Percentiles rank a stretch among this genome's conserved stretches.
Evolutionary conservation across 2,329 filamentous ascomycete genomes (phyloP).

Genomic region (Simplicillium aogashimaense): DNA sequence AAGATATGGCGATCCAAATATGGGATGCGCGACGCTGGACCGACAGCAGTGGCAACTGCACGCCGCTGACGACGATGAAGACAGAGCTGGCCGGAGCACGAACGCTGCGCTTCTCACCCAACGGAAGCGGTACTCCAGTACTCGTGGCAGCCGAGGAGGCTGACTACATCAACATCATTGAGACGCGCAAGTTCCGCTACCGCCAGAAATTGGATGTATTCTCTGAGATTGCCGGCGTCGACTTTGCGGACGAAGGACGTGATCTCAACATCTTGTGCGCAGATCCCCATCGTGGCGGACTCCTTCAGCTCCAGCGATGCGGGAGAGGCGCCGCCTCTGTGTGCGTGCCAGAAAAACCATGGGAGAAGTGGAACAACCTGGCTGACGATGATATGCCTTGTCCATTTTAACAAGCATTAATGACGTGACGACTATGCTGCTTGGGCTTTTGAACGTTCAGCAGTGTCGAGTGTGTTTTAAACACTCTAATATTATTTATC

Average conservation of each 20-base stretch:
- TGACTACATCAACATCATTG: slow-evolving; percentile 62
- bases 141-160: slow-evolving; percentile 68
- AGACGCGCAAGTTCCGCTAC: slow-evolving; percentile 52
- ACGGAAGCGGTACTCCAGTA: slow-evolving; percentile 55
- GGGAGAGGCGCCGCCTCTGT: slow-evolving; percentile 10
- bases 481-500: too few relatives aligned
- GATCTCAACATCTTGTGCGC: slow-evolving; percentile 60
- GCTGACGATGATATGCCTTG: too few relatives aligned
- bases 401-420: too few relatives aligned
- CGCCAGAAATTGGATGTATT: slow-evolving; percentile 67
- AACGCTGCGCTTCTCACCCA: slow-evolving; percentile 61
- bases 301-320: slow-evolving; percentile 50
- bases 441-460: too few relatives aligned
- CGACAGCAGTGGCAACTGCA: slow-evolving; percentile 35
- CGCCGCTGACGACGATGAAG: slow-evolving; percentile 43
- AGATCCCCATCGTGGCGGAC: slow-evolving; percentile 55
- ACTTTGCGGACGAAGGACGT: slow-evolving; percentile 56
- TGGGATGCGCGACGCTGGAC: slow-evolving; percentile 69
- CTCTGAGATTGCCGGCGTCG: slow-evolving; percentile 62
- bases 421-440: too few relatives aligned
- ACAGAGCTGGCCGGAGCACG: slow-evolving; percentile 61
- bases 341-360: too few relatives aligned
- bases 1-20: slow-evolving; percentile 63
- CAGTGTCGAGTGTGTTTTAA: too few relatives aligned
- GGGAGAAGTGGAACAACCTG: too few relatives aligned